Conservation (phyloP, 2,329 filamentous ascomycete genomes). For the Rosellinia necatrix region DNA sequence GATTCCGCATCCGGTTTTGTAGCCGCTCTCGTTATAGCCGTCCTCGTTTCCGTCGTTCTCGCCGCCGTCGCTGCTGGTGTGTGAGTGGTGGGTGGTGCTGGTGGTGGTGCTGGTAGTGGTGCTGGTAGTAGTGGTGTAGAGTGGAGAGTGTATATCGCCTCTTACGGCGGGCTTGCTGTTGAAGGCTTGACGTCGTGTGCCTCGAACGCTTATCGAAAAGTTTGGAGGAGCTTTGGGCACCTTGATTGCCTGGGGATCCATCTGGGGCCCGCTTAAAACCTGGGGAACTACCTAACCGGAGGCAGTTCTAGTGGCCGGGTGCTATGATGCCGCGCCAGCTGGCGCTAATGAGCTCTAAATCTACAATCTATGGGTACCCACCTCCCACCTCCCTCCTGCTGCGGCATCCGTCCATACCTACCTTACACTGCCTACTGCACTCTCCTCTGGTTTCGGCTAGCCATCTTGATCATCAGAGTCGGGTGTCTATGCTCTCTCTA, state of each 20-base stretch:
- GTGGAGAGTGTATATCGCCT: conserved; percentile 22
- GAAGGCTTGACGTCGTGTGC: conserved; percentile 28
- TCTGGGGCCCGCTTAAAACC: neutral
- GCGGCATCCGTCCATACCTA: too few relatives aligned
- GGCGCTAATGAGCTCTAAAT: conserved; percentile 2
- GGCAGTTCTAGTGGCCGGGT: conserved; percentile 5
- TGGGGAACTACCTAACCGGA: conserved; percentile 1
- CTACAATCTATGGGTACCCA: neutral
- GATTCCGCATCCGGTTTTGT: neutral
- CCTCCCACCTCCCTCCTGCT: neutral
- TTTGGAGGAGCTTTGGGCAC: conserved; percentile 24
- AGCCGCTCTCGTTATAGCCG: neutral
- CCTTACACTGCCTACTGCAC: neutral
- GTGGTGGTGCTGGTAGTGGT: too few relatives aligned
- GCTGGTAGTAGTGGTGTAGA: too few relatives aligned
- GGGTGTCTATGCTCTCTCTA: too few relatives aligned
- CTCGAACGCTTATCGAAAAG: conserved; percentile 21
- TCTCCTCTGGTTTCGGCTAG: neutral
- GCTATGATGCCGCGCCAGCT: conserved; percentile 9
- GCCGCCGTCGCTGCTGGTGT: neutral
- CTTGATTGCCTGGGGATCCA: conserved; percentile 8
- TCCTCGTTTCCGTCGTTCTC: too few relatives aligned
- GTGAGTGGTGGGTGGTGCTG: neutral
- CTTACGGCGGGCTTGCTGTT: conserved; percentile 17
- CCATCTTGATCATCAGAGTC: too few relatives aligned